Evolutionary conservation across 2,329 filamentous ascomycete genomes (phyloP).

Genomic region (Albifimbria verrucaria): DNA sequence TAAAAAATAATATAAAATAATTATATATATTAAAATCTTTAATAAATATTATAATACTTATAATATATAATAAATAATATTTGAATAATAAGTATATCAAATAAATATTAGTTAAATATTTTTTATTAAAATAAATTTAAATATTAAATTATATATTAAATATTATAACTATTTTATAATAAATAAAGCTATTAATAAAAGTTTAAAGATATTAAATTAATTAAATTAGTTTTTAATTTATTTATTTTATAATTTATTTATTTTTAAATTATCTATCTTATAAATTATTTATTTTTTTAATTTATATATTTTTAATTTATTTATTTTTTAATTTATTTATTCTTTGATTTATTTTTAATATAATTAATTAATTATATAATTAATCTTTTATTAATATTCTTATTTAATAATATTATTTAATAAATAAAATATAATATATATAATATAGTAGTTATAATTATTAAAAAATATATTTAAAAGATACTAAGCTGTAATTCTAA

Average conservation of each 20-base stretch:
- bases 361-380: constrained; percentile 1
- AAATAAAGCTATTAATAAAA: neutral
- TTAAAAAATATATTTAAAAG: no score
- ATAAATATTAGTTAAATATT: neutral
- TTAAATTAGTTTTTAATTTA: neutral
- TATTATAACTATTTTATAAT: neutral
- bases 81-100: neutral
- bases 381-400: neutral
- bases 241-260: neutral
- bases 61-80: neutral
- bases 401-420: neutral
- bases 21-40: neutral
- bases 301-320: neutral
- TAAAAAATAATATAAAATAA: neutral
- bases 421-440: neutral
- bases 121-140: neutral
- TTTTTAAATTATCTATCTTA: neutral
- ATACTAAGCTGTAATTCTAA: neutral
- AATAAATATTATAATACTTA: neutral
- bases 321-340: neutral
- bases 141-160: neutral
- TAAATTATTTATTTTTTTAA: neutral
- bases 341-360: neutral
- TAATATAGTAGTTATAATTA: neutral
- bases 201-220: neutral